Base-by-base conservation (phyloP, 2,329 filamentous ascomycete species). In the Aspergillus tanneri region DNA sequence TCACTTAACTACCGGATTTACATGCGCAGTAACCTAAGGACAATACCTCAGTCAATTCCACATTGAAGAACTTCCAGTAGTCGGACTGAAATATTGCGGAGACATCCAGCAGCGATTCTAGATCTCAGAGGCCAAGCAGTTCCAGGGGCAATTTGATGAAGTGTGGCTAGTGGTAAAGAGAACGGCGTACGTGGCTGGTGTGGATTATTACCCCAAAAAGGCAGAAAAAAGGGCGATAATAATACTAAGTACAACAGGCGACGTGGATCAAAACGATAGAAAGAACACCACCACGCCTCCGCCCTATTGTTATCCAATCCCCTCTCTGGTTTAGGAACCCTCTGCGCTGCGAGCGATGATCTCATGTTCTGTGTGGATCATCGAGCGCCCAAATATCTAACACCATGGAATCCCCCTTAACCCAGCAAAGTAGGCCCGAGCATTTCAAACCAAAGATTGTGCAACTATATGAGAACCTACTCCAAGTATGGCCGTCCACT, bases 371-470 rank as follows among this genome's bases (percentile, higher is more conserved):
- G 42, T 48, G 52, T 53, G 55, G 55, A 59, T 58, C 54, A 49
- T 47, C 46, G 25, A 50, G 28, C 47, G 22, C 42, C 21, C 42
- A n/a, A n/a, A n/a, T 34, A 28, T 49, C 49, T 37, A 54, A 49
- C 60, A 62, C 38, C 46, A 95, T 95, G 89, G 89, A 95, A 76
- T 97, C 92, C 67, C 93, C 93, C 56, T 82, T 99, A 67, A 96
- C 91, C 48, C 90, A 95, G 73, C 90, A 96, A 78, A 83, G 84
- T 72, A 83, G 90, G 63, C 93, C 92, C 46, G 87, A 95, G 70
- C 83, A 86, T 32, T 96, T 99, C 68, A 87, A 95, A 72, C 92
- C 88, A 46, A 99, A 99, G 76, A 88, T 99, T 58, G 87, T 95
- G 52, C 81, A 87, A 69, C 83, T 97, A 43, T 99, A 99, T 72